Evolutionary conservation across 1,284 basidiomycete species (phyloP), one percentile per base, ranked within the genome.

Genomic region (Ganoderma lingzhi): DNA sequence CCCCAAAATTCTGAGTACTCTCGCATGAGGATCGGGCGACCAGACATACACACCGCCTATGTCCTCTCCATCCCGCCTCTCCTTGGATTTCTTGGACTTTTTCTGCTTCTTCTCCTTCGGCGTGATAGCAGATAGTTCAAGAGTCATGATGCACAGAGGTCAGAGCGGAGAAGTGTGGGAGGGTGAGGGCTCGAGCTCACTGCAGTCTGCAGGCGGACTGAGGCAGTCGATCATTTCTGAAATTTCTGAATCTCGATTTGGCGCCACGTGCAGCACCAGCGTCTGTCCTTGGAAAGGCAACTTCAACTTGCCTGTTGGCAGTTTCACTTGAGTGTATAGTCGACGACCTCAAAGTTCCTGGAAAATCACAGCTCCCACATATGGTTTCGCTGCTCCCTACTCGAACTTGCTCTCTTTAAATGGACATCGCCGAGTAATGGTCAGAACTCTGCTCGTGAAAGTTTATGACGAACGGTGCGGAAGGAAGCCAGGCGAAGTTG

Each of bases 21-120:
- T 41, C 19, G 58, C 19, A 42, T 28, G n/a, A 17, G 15, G 10
- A 66, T 28, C 42, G 65, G 45, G 42, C 14, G 15, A 35, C 37
- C 48, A 65, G 69, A 78, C 76, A 76, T 77, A 76, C 76, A 77
- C 73, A 78, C 77, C 77, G 71, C 72, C 74, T 67, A 66, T 39
- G 35, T 68, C 74, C 42, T 62, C 72, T 37, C 72, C 63, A 45
- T 64, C 56, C 30, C 64, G 55, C 48, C 63, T 58, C 63, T 75
- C 75, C 67, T 76, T 76, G 19, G 70, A 71, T 60, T 77, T 78
- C 68, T 78, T 78, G 53, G 53, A 32, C 42, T 71, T 65, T 35
- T 71, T 71, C 35, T 48, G 51, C 17, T 32, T 12, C 23, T 14
- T 17, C n/a, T 59, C 62, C n/a, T 12, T 14, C n/a, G 32, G 9